Base-by-base conservation (phyloP, 257 asterid genomes). In the Orobanche coerulescens region DNA sequence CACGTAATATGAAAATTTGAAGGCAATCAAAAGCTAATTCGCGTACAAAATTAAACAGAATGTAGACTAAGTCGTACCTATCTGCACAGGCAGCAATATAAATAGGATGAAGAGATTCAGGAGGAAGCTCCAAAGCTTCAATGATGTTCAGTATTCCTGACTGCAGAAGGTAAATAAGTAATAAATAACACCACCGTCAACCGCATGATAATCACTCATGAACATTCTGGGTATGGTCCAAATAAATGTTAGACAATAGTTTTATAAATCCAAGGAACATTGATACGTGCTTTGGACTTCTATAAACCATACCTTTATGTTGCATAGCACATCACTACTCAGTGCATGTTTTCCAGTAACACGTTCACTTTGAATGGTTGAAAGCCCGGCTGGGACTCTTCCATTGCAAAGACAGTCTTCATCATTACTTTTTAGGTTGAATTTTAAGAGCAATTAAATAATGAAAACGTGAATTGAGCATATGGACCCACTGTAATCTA, bases 101-200 rank as follows among this genome's bases (percentile, higher is more conserved):
- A 69, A 88, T 84, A 20, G 97, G 95, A 80, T 86, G 86, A 53
- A 80, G 87, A 44, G 73, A 85, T 76, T 88, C 96, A 36, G 94
- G 34, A 61, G 94, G 84, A 68, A 84, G 80, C 73, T 86, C 87
- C 84, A 92, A 68, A 56, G 87, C 82, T 69, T 80, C 87, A 74
- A 86, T 68, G 61, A 86, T 67, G 64, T 86, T 92, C 78, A 92
- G 72, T 71, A 92, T 82, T 67, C 95, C 98, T 75, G 83, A 78
- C 98, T 92, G 75, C 61, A 71, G 10, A 76, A 61, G 28, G 24
- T 23, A 73, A 64, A 69, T 46, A 48, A 62, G 55, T 56, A 70
- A 62, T 26, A 47, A 62, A 53, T 34, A 74, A 58, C n/a, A n/a
- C n/a, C n/a, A n/a, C 24, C 61, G 51, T 28, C 53, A 58, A 46